Conservation (phyloP, 352 stramenopile species). For the Ophiocytium majus region DNA sequence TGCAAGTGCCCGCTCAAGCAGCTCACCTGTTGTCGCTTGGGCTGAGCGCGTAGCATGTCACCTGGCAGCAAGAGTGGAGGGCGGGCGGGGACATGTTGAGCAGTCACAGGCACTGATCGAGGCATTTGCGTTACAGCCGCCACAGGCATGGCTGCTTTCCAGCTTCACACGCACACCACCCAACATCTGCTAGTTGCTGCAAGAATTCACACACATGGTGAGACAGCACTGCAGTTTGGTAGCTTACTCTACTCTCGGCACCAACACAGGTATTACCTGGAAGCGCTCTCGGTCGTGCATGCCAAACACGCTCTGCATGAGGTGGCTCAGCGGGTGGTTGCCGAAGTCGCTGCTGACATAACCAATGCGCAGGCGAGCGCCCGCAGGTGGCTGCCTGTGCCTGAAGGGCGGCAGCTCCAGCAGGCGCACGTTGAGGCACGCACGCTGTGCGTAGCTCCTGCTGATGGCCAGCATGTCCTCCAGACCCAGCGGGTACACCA, state of each 20-base stretch:
- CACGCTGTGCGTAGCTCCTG: slow-evolving; percentile 67
- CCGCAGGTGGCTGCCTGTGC: neutral
- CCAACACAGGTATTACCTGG: slow-evolving; percentile 64
- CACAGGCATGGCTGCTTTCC: neutral
- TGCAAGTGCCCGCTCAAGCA: slow-evolving; percentile 28
- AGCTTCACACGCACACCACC: neutral
- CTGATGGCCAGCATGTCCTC: slow-evolving; percentile 58
- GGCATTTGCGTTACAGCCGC: neutral
- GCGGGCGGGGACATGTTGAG: too few species aligned
- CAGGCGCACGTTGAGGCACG: slow-evolving; percentile 76
- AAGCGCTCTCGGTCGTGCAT: slow-evolving; percentile 78
- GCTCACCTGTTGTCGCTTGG: slow-evolving; percentile 64
- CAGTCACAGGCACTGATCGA: too few species aligned
- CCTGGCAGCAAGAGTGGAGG: too few species aligned
- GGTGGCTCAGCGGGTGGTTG: slow-evolving; percentile 82
- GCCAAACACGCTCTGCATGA: slow-evolving; percentile 83
- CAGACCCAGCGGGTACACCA: slow-evolving; percentile 77
- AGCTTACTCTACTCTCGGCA: neutral
- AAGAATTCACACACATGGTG: too few species aligned
- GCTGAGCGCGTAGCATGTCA: slow-evolving; percentile 81
- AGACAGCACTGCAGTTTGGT: too few species aligned
- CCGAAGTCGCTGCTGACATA: slow-evolving; percentile 83
- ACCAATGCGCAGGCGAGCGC: slow-evolving; percentile 56
- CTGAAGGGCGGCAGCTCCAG: slow-evolving; percentile 73
- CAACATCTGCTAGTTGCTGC: too few species aligned